Evolutionary conservation across 768 basidiomycete species (phyloP), one percentile per base, ranked within the genome.

Genomic region (Panaeolus cyanescens): DNA sequence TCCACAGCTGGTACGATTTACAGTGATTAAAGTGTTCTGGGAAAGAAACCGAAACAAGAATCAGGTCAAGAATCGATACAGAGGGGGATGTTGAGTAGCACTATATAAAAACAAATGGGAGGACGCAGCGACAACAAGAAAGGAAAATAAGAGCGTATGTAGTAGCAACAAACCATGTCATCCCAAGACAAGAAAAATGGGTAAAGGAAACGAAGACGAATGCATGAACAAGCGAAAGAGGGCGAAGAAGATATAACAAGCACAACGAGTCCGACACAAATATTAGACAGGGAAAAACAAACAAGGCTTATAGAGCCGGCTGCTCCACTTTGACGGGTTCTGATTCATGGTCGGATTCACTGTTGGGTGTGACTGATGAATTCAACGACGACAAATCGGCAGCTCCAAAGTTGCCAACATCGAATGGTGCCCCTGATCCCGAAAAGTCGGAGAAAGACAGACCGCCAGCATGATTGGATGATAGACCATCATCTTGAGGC

Each of bases 371-470:
- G 65, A 78, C 80, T 28, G 83, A 74, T 57, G 82, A 71, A 58
- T 75, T 80, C 68, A 92, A 80, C 59, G 82, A 83, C n/a, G n/a
- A 50, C 65, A 93, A 70, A 63, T 91, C 91, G 67, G 88, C 88
- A 34, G 85, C 77, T 54, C 83, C 75, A 72, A 90, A 90, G n/a
- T 79, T 80, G 32, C 83, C 68, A 54, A 92, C 90, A 72, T 93
- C 91, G 66, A 92, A 93, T 17, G 85, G 72, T 62, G 82, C 84
- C 56, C 83, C 82, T 13, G 87, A 75, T 54, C 82, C 82, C 34
- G 87, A 68, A 66, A 83, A 93, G 73, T 93, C 91, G 59, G 85
- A 77, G 72, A 91, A 93, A 33, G 86, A 82, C 65, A 92, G 79
- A 25, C 85, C 85, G 34, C 86, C 75, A 70, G 84, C 80, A 68